Evolutionary conservation across 2,329 filamentous ascomycete genomes (phyloP).

Genomic region (Westerdykella aurantiaca): DNA sequence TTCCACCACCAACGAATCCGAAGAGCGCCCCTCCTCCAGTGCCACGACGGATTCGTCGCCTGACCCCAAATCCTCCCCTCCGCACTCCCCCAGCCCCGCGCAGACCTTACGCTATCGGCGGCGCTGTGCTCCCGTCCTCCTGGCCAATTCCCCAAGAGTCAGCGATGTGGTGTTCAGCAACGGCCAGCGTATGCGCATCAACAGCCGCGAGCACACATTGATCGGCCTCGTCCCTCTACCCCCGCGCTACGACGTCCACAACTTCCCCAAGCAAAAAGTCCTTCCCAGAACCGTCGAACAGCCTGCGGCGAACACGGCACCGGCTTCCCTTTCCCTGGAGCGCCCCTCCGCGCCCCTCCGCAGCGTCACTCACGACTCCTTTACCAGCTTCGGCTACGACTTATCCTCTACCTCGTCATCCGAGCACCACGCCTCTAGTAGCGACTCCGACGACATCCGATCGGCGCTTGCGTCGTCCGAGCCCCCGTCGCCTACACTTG

Average conservation of each 20-base stretch:
- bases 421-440: slow-evolving; percentile 8
- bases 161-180: slow-evolving; percentile 42
- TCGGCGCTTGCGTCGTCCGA: slow-evolving; percentile 16
- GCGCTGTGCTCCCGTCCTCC: slow-evolving; percentile 44
- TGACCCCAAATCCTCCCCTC: slow-evolving; percentile 31
- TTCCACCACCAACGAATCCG: slow-evolving; percentile 19
- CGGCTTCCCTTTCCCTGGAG: slow-evolving; percentile 4
- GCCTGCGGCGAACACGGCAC: slow-evolving; percentile 2
- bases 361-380: slow-evolving; percentile 26
- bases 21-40: slow-evolving; percentile 14
- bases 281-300: slow-evolving; percentile 1
- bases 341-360: slow-evolving; percentile 26
- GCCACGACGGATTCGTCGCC: slow-evolving; percentile 6
- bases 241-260: slow-evolving; percentile 41
- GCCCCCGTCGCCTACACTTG: slow-evolving; percentile 23
- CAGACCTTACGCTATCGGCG: slow-evolving; percentile 43
- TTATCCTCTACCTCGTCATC: slow-evolving; percentile 19
- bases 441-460: slow-evolving; percentile 15
- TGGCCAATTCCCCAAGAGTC: slow-evolving; percentile 40
- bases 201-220: slow-evolving; percentile 39
- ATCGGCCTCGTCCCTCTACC: slow-evolving; percentile 40
- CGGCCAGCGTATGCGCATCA: slow-evolving; percentile 42
- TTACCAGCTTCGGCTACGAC: slow-evolving; percentile 29
- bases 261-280: slow-evolving; percentile 26
- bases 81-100: slow-evolving; percentile 25